Evolutionary conservation across 164 flowering plant genomes (phyloP).

Genomic region (Houttuynia cordata): DNA sequence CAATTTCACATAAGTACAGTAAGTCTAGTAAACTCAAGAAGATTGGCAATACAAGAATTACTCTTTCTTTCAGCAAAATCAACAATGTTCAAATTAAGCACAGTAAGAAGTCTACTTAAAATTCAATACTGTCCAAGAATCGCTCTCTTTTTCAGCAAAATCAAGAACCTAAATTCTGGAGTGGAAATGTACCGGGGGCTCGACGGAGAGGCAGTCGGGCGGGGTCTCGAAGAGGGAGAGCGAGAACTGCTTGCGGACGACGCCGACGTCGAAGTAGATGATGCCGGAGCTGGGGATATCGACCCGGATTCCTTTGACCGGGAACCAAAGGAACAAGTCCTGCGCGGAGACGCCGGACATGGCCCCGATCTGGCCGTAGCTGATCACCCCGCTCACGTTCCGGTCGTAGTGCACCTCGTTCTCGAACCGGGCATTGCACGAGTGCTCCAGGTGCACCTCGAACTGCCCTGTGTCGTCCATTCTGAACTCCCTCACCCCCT

Average conservation of each 20-base stretch:
- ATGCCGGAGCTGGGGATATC: slow-evolving; percentile 39
- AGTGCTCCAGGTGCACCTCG: slow-evolving; percentile 23
- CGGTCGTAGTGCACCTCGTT: slow-evolving; percentile 27
- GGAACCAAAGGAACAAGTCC: slow-evolving; percentile 40
- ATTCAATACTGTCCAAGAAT: no score
- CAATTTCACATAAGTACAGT: no score
- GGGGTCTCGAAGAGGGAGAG: slow-evolving; percentile 37
- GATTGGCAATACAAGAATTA: no score
- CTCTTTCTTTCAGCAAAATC: no score
- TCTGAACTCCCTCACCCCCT: slow-evolving; percentile 23
- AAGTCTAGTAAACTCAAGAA: no score
- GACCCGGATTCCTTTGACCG: slow-evolving; percentile 34
- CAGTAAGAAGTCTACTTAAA: no score
- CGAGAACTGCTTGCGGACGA: slow-evolving; percentile 29
- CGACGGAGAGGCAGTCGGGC: slow-evolving; percentile 21
- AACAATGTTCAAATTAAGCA: no score
- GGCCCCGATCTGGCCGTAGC: slow-evolving; percentile 29
- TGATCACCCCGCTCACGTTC: slow-evolving; percentile 25
- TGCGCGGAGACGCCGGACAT: slow-evolving; percentile 33
- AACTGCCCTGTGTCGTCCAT: slow-evolving; percentile 23
- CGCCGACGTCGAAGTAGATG: slow-evolving; percentile 39
- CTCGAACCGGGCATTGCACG: slow-evolving; percentile 35
- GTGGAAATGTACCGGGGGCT: not conserved
- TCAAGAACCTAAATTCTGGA: no score
- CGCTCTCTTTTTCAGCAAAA: no score